Base-by-base conservation (phyloP, 2,329 filamentous ascomycete species). In the Pyricularia pennisetigena region DNA sequence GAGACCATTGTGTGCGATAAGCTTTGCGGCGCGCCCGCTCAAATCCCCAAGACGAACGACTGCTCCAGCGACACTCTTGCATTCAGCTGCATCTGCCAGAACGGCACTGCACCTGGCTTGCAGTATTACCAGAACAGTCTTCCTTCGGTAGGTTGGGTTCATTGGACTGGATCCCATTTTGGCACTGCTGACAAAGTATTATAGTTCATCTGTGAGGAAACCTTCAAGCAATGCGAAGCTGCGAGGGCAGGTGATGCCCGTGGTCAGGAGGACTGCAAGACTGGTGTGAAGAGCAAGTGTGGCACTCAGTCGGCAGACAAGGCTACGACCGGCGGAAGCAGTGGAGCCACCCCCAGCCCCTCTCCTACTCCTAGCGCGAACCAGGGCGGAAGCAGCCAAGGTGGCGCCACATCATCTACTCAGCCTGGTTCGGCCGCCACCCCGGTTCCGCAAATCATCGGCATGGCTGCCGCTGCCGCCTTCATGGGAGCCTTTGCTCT, bases 71-170 rank as follows among this genome's bases (percentile, higher is more conserved):
- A 59, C 24, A 78, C 78, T 62, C 79, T 87, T 62, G 71, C 76
- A 67, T 87, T 80, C 76, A 71, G 74, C 20, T 87, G 85, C 76
- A 79, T 76, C 20, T 87, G 85, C 79, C 67, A 74, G 41, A 85
- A 86, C 76, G 77, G 75, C 72, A 80, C 79, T 64, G 77, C 79
- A 7, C 84, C 85, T 16, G 82, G 82, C 69, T 80, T 87, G 64
- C 77, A 85, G 75, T 80, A 82, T 75, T 87, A 85, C 77, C 72
- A 70, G 65, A 80, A 86, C 78, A 85, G 84, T 2, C 77, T 87
- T 71, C 80, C 81, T 65, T 80, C 78, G 68, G 77, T 79, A 72
- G 71, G 77, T 72, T 64, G 5, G n/a, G 0, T 24, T 4, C 12
- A 30, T 10, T 10, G 23, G n/a, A 26, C 67, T 23, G 4, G 4